Base-by-base conservation (phyloP, 2,329 filamentous ascomycete species). In the Trichoderma sp. region DNA sequence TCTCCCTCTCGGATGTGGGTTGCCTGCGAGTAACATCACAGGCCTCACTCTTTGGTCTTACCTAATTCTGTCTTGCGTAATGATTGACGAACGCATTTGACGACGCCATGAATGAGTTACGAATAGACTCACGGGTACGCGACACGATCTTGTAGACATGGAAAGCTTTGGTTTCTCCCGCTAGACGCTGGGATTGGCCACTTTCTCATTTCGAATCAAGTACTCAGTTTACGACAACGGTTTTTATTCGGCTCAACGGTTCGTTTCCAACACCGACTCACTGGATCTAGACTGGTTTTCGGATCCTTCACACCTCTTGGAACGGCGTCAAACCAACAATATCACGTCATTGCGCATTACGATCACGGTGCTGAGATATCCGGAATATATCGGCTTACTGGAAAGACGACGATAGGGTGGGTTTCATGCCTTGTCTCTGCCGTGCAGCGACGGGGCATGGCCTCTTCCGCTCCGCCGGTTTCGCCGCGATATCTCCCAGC, bases 21-120 rank as follows among this genome's bases (percentile, higher is more conserved):
- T 39, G n/a, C 55, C 54, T 41, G 57, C 5, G 30, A 17, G 41
- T 54, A 28, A 21, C 24, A 34, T 47, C 43, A 57, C 44, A 26
- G 73, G 75, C 72, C 77, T 73, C 50, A 39, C 10, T 39, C 76
- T 80, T 78, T 75, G 75, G 50, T 72, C 71, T 75, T 75, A 72
- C 69, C 70, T 75, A 69, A 75, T 77, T 73, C 77, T 78, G 77
- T 78, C 76, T 80, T 74, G 79, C 76, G 80, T 72, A 78, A 78
- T 78, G 75, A 78, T 78, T 74, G 12, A 78, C 74, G 75, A 82
- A 77, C 34, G 10, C 78, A 76, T 77, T 78, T 76, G 70, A 78
- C 72, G 73, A 75, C 66, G 72, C 68, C 69, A 75, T 73, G 73
- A 74, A 74, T 75, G 75, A 78, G 76, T 68, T 67, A 67, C 71